A percentile compares a stretch with the other conserved stretches of the same genome.
phyloP scores from a whole-genome alignment of 2,329 filamentous ascomycete species.

The Trichoderma asperellum region DNA sequence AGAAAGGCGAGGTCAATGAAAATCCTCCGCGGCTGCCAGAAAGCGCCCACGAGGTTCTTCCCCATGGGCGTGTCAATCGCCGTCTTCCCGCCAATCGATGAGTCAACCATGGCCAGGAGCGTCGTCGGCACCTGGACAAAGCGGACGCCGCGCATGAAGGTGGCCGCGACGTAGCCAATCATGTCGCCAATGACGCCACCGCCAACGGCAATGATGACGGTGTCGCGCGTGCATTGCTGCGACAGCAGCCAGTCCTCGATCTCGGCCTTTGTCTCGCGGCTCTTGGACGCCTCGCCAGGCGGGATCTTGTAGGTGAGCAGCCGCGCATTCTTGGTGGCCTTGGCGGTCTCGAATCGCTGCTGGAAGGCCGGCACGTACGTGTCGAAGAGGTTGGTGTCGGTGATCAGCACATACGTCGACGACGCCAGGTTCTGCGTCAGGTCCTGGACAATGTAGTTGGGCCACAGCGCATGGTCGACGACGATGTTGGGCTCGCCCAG shows the following conservation, averaged over 20 bases:
- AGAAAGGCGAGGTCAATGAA: constrained; percentile 94
- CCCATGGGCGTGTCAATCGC: constrained; percentile 95
- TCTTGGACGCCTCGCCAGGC: constrained; percentile 92
- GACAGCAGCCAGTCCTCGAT: constrained; percentile 97
- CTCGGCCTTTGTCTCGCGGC: constrained; percentile 87
- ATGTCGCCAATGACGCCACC: constrained; percentile 98
- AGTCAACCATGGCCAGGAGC: constrained; percentile 95
- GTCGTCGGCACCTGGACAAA: constrained; percentile 98
- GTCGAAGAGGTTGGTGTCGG: constrained; percentile 86
- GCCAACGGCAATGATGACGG: constrained; percentile 90
- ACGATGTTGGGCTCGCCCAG: constrained; percentile 89
- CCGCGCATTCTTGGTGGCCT: constrained; percentile 52
- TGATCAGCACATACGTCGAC: constrained; percentile 94
- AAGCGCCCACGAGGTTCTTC: constrained; percentile 93
- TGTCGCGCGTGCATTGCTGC: constrained; percentile 91
- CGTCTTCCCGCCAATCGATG: constrained; percentile 96
- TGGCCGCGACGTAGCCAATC: constrained; percentile 96
- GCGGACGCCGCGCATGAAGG: constrained; percentile 96
- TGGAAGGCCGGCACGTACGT: constrained; percentile 81
- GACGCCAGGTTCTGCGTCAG: constrained; percentile 76
- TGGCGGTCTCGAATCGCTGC: constrained; percentile 41
- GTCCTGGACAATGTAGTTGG: constrained; percentile 78
- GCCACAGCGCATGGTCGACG: constrained; percentile 90
- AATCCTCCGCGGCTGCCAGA: constrained; percentile 93
- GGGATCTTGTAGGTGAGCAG: constrained; percentile 85